Conservation (phyloP, 305 asterid genomes). For the Fraxinus platypoda region DNA sequence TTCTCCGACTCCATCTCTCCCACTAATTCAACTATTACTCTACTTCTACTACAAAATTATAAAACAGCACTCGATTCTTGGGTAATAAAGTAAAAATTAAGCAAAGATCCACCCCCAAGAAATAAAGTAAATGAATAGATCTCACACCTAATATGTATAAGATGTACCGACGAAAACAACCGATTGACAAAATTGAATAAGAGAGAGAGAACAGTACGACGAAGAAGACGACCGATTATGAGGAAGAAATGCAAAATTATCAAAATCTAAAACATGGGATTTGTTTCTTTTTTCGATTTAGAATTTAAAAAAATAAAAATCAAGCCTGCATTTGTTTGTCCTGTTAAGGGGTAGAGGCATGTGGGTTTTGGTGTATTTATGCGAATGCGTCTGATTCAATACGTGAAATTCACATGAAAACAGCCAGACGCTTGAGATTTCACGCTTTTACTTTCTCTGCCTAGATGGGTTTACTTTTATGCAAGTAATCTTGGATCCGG, state of each 20-base stretch:
- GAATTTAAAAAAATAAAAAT: not conserved
- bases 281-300: not conserved
- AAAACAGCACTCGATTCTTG: not conserved
- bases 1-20: constrained; percentile 66
- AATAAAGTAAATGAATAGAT: not conserved
- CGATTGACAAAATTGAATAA: not conserved
- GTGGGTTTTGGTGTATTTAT: not conserved
- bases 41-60: not conserved
- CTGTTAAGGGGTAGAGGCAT: not conserved
- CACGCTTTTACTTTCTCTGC: not conserved
- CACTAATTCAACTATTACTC: constrained; percentile 16
- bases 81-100: not conserved
- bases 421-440: not conserved
- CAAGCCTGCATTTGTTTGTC: not conserved
- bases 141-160: not conserved
- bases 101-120: not conserved
- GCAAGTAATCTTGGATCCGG: constrained; percentile 1
- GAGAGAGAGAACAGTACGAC: constrained; percentile 16
- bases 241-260: constrained; percentile 5
- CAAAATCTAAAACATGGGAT: not conserved
- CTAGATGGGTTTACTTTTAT: not conserved
- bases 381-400: not conserved
- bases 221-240: constrained; percentile 20
- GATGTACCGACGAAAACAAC: not conserved
- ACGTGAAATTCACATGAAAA: constrained; percentile 1